Conservation (phyloP, 2,329 filamentous ascomycete species). For the Diaporthe aspalathi region DNA sequence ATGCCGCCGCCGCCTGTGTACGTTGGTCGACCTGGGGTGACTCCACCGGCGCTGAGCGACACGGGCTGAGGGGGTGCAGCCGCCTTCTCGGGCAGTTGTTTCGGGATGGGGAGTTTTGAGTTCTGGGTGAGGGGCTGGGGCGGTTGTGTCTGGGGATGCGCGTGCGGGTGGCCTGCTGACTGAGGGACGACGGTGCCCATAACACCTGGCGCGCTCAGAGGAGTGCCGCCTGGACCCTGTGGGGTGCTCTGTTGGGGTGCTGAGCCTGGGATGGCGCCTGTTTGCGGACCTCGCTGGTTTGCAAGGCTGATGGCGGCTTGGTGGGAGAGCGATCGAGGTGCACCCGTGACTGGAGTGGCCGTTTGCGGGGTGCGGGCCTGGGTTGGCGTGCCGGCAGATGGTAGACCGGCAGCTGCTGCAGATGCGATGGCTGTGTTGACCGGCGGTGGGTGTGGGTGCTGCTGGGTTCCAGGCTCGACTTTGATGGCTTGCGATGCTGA, state of each 20-base stretch:
- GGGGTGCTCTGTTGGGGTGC: conserved; percentile 37
- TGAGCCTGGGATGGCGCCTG: conserved; percentile 41
- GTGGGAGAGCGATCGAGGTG: conserved; percentile 59
- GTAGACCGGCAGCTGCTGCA: conserved; percentile 49
- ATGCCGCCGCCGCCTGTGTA: conserved; percentile 81
- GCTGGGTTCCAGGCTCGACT: conserved; percentile 50
- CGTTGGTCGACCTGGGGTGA: conserved; percentile 79
- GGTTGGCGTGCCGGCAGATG: conserved; percentile 60
- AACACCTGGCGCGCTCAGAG: conserved; percentile 39
- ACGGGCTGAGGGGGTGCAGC: conserved; percentile 80
- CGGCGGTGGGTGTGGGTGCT: conserved; percentile 42
- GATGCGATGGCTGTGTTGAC: conserved; percentile 47
- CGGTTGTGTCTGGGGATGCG: conserved; percentile 57
- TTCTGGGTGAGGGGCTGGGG: conserved; percentile 49
- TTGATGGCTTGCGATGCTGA: conserved; percentile 49
- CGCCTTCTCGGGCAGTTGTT: conserved; percentile 76
- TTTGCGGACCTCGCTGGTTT: conserved; percentile 53
- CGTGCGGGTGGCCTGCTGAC: conserved; percentile 57
- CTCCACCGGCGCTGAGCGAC: conserved; percentile 67
- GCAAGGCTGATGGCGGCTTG: conserved; percentile 62
- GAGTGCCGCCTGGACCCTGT: conserved; percentile 36
- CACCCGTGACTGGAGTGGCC: conserved; percentile 53
- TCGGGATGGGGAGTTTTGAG: conserved; percentile 82
- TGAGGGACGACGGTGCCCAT: conserved; percentile 43
- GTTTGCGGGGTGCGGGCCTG: conserved; percentile 63